Evolutionary conservation across 2,329 filamentous ascomycete genomes (phyloP).

Genomic region (Colletotrichum sp.): DNA sequence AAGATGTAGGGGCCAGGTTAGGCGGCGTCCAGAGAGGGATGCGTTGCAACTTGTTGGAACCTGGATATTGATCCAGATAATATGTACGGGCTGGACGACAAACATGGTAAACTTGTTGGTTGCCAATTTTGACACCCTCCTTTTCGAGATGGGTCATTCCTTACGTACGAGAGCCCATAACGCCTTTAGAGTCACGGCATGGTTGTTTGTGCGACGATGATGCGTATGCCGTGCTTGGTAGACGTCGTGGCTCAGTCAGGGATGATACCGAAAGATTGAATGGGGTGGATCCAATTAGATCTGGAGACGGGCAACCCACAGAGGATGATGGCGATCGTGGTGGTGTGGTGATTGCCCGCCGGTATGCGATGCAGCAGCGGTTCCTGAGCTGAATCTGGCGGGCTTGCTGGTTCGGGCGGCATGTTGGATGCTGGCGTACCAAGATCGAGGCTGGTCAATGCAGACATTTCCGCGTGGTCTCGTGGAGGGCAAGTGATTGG

Average conservation of each 20-base stretch:
- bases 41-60: not conserved
- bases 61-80: not conserved
- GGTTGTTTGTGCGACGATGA: not conserved
- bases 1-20: not conserved
- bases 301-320: not conserved
- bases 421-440: not conserved
- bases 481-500: not conserved
- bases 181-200: not conserved
- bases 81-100: not conserved
- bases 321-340: not conserved
- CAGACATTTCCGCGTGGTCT: not conserved
- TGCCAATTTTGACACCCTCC: not conserved
- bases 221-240: not conserved
- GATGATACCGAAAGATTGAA: constrained; percentile 5
- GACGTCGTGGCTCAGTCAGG: not conserved
- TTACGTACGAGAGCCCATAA: not conserved
- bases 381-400: not conserved
- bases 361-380: not conserved
- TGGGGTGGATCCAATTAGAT: constrained; percentile 4
- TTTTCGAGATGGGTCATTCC: not conserved
- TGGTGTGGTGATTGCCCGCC: not conserved
- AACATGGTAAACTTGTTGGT: not conserved
- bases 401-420: not conserved
- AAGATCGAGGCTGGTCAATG: not conserved
- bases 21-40: not conserved